Evolutionary conservation across 148 eudicot species (phyloP).

Genomic region (Spergularia marina): DNA sequence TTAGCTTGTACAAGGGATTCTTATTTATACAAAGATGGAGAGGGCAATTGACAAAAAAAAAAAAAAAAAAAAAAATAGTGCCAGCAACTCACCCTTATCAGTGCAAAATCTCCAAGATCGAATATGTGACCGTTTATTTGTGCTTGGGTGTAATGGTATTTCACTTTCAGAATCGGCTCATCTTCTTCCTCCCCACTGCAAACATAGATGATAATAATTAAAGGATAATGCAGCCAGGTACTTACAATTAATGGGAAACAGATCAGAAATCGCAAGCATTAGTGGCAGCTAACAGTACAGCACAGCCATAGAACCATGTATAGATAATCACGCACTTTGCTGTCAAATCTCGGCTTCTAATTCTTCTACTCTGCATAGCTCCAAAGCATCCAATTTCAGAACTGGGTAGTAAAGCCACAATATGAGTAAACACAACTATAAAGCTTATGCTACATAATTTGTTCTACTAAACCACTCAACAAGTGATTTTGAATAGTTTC

Average conservation of each 20-base stretch:
- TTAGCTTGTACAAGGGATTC: too few species aligned
- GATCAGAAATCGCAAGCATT: slow-evolving; percentile 19
- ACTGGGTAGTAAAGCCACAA: slow-evolving; percentile 5
- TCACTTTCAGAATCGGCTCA: slow-evolving; percentile 62
- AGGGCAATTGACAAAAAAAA: too few species aligned
- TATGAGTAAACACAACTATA: slow-evolving; percentile 20
- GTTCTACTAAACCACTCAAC: background rate
- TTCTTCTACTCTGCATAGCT: slow-evolving; percentile 64
- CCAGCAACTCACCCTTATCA: slow-evolving; percentile 55
- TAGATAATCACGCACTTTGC: slow-evolving; percentile 74
- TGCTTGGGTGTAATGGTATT: slow-evolving; percentile 74
- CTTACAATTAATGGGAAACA: background rate
- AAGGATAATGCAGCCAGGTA: slow-evolving; percentile 13
- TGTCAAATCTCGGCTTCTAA: slow-evolving; percentile 52
- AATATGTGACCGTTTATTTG: slow-evolving; percentile 43
- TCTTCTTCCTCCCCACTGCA: slow-evolving; percentile 78
- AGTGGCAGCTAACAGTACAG: slow-evolving; percentile 6
- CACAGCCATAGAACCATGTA: slow-evolving; percentile 35
- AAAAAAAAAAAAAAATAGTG: background rate
- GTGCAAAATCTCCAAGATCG: slow-evolving; percentile 76
- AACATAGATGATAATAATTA: slow-evolving; percentile 23
- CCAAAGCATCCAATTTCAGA: slow-evolving; percentile 39
- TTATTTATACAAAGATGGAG: too few species aligned
- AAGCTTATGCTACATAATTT: slow-evolving; percentile 17
- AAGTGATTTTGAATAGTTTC: background rate